Evolutionary conservation across 768 basidiomycete genomes (phyloP), one percentile per base, ranked within the genome.

Genomic region (Naganishia vaughanmartiniae): DNA sequence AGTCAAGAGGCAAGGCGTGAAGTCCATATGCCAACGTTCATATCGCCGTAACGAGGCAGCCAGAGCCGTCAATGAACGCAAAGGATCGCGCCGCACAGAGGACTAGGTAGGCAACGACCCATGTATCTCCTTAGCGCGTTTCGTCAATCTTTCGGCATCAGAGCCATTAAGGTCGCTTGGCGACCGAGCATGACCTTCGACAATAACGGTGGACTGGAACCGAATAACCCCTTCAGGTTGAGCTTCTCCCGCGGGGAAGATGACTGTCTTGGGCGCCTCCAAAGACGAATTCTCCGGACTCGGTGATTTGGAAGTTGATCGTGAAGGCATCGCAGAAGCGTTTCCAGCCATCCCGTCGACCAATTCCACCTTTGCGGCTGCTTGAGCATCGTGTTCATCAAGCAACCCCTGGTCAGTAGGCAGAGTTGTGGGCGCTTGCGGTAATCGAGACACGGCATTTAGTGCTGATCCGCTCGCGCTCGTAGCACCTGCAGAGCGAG

Each of bases 371-470:
- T 39, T 58, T 7, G 15, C 34, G 5, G 57, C 33, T 1, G 33
- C 36, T 39, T 63, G 60, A 1, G 30, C 11, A 63, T 69, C 68
- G 34, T 68, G 67, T 56, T 69, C 68, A 36, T 60, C 68, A 15
- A 48, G 30, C n/a, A 57, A 31, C 1, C 53, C 65, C 17, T 31
- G 28, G 10, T 60, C 57, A 7, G 48, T 69, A 19, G 71, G 71
- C 24, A 72, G 57, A 19, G 31, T 53, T 5, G 54, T 60, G 17
- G 71, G 71, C 0, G 71, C 71, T 31, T 57, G 30, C 0, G 71
- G 66, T 14, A 67, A 57, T 21, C 58, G 51, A 6, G 45, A 34
- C 0, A 72, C 71, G 26, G 58, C 48, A 42, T 45, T 63, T 14
- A 45, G n/a, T 26, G 60, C 36, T 42, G 36, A 39, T 4, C 60